Evolutionary conservation across 2,329 filamentous ascomycete genomes (phyloP).

Genomic region (Talaromyces sp.): DNA sequence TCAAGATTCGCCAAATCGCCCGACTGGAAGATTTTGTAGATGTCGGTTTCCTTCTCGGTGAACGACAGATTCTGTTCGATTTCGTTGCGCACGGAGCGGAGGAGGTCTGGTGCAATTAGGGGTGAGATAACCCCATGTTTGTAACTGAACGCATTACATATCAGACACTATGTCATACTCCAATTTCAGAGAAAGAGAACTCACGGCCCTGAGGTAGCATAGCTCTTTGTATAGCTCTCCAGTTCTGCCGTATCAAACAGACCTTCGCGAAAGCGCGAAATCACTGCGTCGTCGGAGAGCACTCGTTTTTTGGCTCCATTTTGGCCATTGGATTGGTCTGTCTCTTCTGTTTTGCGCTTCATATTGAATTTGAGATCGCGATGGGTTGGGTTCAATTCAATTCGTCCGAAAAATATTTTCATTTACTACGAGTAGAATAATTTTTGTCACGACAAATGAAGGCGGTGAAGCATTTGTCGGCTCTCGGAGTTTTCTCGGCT

Average conservation of each 20-base stretch:
- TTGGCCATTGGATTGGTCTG: slow-evolving; percentile 34
- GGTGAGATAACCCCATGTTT: slow-evolving; percentile 86
- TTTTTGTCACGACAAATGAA: neutral
- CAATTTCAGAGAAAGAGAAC: slow-evolving; percentile 23
- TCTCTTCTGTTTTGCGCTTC: slow-evolving; percentile 46
- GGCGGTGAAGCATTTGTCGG: slow-evolving; percentile 10
- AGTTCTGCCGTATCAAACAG: slow-evolving; percentile 44
- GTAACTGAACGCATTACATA: slow-evolving; percentile 56
- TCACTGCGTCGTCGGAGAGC: slow-evolving; percentile 40
- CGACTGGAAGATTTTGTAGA: slow-evolving; percentile 99
- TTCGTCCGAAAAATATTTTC: neutral
- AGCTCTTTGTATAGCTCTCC: slow-evolving; percentile 44
- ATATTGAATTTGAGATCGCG: slow-evolving; percentile 26
- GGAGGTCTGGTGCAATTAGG: slow-evolving; percentile 75
- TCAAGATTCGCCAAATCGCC: slow-evolving; percentile 96
- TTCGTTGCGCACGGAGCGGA: slow-evolving; percentile 83
- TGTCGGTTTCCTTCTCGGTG: slow-evolving; percentile 97
- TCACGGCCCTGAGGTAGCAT: slow-evolving; percentile 45
- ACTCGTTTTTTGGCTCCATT: slow-evolving; percentile 41
- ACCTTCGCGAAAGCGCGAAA: slow-evolving; percentile 44
- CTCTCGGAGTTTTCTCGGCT: neutral
- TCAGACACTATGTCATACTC: neutral
- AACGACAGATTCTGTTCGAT: slow-evolving; percentile 90
- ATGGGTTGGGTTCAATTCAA: slow-evolving; percentile 14
- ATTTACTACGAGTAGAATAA: neutral